A percentile compares a stretch with the other conserved stretches of the same genome.
These are phyloP conservation scores for Metschnikowia amazonensis DNA, from an alignment of 805 yeast genomes.

Conservation along the genomic window DNA sequence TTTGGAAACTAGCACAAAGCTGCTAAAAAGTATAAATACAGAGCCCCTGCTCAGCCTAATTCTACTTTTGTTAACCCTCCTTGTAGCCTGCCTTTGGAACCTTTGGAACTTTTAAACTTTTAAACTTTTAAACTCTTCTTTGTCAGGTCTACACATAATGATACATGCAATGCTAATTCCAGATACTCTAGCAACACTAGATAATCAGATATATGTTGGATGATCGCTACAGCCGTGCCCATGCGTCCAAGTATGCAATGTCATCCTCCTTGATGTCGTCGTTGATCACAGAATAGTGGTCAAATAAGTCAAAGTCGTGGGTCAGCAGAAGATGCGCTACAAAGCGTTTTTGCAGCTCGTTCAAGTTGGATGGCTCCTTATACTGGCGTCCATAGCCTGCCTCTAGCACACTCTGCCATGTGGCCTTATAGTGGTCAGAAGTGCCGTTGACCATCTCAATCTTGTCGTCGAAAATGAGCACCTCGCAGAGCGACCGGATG, in stretches of 20 bases:
- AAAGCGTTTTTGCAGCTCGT: slow-evolving; percentile 12
- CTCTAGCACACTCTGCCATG: slow-evolving; percentile 77
- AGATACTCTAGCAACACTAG: not conserved
- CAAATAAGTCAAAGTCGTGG: slow-evolving; percentile 38
- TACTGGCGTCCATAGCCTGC: slow-evolving; percentile 51
- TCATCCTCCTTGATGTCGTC: slow-evolving; percentile 36
- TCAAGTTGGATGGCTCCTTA: slow-evolving; percentile 18
- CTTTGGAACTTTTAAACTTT: no score
- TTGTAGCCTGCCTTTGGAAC: no score
- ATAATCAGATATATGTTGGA: not conserved
- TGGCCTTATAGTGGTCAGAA: slow-evolving; percentile 67
- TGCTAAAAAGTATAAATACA: not conserved
- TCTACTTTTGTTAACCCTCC: not conserved
- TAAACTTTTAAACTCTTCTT: no score
- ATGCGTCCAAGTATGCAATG: slow-evolving; percentile 47
- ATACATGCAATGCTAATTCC: not conserved
- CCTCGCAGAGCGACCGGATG: slow-evolving; percentile 81
- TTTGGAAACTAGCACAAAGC: slow-evolving; percentile 2
- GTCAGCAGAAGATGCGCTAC: slow-evolving; percentile 11
- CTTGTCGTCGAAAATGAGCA: slow-evolving; percentile 80
- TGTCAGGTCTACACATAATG: not conserved
- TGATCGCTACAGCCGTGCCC: slow-evolving; percentile 31
- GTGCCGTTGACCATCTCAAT: slow-evolving; percentile 56
- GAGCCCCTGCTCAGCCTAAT: not conserved
- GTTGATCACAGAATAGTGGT: slow-evolving; percentile 37